These are phyloP conservation scores for Backusella macrospora DNA, from an alignment of 192 early-diverging fungal genomes.

Conservation along the genomic window DNA sequence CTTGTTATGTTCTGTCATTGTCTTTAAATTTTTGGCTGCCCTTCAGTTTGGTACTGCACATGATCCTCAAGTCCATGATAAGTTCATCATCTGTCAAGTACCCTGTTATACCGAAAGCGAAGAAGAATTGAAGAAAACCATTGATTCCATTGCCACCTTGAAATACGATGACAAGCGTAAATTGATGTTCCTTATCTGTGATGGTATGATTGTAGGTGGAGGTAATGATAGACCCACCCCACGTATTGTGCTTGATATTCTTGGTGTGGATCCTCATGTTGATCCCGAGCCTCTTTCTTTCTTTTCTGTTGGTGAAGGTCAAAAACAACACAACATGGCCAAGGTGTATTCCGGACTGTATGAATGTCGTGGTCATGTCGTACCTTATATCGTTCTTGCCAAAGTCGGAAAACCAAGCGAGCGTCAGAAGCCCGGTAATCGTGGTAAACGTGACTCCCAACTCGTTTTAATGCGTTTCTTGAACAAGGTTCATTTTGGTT, in stretches of 20 bases:
- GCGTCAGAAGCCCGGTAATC: slow-evolving; percentile 82
- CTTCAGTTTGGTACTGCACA: slow-evolving; percentile 70
- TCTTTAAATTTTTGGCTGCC: slow-evolving; percentile 77
- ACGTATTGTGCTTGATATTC: slow-evolving; percentile 88
- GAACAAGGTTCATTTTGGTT: slow-evolving; percentile 93
- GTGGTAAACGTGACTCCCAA: slow-evolving; percentile 98
- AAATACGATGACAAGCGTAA: slow-evolving; percentile 89
- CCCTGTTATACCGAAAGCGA: slow-evolving; percentile 95
- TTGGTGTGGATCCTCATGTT: slow-evolving; percentile 81
- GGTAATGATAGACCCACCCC: slow-evolving; percentile 98
- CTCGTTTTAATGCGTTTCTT: slow-evolving; percentile 97
- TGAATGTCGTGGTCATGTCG: slow-evolving; percentile 83
- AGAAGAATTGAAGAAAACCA: slow-evolving; percentile 79
- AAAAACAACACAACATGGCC: slow-evolving; percentile 90
- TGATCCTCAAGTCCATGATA: slow-evolving; percentile 85
- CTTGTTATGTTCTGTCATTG: slow-evolving; percentile 80
- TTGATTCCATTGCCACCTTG: slow-evolving; percentile 80
- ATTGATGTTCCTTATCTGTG: slow-evolving; percentile 84
- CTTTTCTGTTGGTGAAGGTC: slow-evolving; percentile 88
- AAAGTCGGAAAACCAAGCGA: slow-evolving; percentile 90
- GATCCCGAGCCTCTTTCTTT: slow-evolving; percentile 81
- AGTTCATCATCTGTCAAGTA: slow-evolving; percentile 94
- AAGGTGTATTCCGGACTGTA: slow-evolving; percentile 96
- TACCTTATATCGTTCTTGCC: slow-evolving; percentile 92
- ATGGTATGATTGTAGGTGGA: slow-evolving; percentile 93